These are phyloP conservation scores for Metroxylon sagu DNA, from an alignment of 176 grass and related monocot species.

Conservation along the genomic window DNA sequence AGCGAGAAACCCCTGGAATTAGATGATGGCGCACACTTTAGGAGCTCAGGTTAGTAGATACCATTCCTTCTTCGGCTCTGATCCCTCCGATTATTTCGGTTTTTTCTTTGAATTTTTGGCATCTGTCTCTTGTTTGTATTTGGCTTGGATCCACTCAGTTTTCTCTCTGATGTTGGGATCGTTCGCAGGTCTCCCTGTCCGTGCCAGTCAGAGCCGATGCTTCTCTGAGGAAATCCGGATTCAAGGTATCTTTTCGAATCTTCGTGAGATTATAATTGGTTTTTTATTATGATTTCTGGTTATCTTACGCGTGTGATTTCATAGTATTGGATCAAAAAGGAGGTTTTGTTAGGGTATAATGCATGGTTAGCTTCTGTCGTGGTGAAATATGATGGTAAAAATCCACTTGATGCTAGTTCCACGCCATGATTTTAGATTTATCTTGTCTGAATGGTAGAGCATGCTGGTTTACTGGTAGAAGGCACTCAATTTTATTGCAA, in stretches of 20 bases:
- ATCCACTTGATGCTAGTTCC: too few relatives aligned
- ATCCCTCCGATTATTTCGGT: background rate
- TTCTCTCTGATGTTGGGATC: background rate
- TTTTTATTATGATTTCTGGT: background rate
- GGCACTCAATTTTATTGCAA: too few relatives aligned
- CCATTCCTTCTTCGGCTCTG: background rate
- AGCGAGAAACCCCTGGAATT: background rate
- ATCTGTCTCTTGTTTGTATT: background rate
- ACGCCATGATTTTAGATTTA: too few relatives aligned
- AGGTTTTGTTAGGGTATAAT: too few relatives aligned
- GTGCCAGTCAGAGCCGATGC: constrained; percentile 18
- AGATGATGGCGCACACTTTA: constrained; percentile 37
- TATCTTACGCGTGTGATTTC: background rate
- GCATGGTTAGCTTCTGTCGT: too few relatives aligned
- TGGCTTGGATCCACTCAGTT: background rate
- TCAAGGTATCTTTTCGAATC: constrained; percentile 22
- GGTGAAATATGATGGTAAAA: too few relatives aligned
- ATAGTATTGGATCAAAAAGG: background rate
- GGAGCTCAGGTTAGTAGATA: constrained; percentile 27
- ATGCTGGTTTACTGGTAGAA: too few relatives aligned
- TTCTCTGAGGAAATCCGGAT: constrained; percentile 7
- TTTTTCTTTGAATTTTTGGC: background rate
- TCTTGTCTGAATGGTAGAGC: too few relatives aligned
- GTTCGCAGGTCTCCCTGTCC: constrained; percentile 19
- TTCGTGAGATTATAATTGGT: too few relatives aligned